Base-by-base conservation (phyloP, 1,139 yeast genomes). In the Hyphopichia pseudoburtonii region DNA sequence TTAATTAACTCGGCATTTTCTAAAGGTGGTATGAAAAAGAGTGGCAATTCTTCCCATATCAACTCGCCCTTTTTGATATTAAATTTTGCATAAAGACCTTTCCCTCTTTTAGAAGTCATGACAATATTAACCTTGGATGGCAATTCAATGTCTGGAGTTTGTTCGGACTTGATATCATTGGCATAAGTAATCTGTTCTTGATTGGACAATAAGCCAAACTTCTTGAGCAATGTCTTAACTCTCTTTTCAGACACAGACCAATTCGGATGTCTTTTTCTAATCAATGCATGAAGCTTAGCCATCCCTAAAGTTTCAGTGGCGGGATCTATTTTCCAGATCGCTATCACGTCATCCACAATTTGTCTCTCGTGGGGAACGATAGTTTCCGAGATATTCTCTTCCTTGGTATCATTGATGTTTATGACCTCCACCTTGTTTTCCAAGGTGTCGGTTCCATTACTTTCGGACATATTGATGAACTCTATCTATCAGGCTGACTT, bases 271-370 rank as follows among this genome's bases (percentile, higher is more conserved):
- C 67, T 63, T 29, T 56, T 45, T 47, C 77, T 78, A 30, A 86
- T 66, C 17, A 73, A 51, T 1, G 65, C 67, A 44, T 76, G 80
- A 22, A 86, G 64, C 46, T 80, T 80, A 8, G 68, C 64, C 11
- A 75, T 62, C 1, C 85, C 82, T 17, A 82, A 56, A 2, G 73
- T 62, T 54, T 83, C 90, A 10, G 82, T 74, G 2, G 71, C 60
- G 2, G 88, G 81, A 48, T 84, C 88, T 41, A 73, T 72, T 47
- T 77, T 80, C 92, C 94, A 86, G 16, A 83, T 59, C 7, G 70
- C 66, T 35, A 82, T 74, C 18, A 84, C 80, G 28, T 72, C 77
- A 36, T 77, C 80, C 12, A 83, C 81, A 16, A 85, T 67, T 55
- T 82, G 80, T 35, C 85, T 68, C 41, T 80, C 84, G 44, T 75